Conservation (phyloP, 768 basidiomycete species). For the Tulasnella sp. region DNA sequence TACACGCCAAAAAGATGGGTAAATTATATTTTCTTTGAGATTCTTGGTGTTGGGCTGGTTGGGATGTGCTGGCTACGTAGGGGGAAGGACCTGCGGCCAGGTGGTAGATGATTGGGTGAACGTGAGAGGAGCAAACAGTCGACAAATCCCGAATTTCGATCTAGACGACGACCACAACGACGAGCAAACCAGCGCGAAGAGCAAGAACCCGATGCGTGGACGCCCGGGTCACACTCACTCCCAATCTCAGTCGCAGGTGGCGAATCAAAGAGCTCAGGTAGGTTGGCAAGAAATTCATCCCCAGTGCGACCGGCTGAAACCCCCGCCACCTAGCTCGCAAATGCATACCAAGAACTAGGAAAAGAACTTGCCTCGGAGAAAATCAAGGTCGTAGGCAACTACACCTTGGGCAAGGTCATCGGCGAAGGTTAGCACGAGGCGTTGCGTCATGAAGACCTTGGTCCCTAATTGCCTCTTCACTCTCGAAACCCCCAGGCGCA, state of each 20-base stretch:
- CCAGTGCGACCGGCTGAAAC: background rate
- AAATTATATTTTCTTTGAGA: too few relatives aligned
- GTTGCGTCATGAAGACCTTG: background rate
- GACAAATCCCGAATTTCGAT: conserved; percentile 12
- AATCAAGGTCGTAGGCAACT: conserved; percentile 89
- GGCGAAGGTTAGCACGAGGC: conserved; percentile 72
- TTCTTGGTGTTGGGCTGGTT: too few relatives aligned
- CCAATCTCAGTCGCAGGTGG: conserved; percentile 28
- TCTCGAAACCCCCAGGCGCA: conserved; percentile 58
- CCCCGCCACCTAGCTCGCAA: conserved; percentile 66
- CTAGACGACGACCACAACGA: conserved; percentile 9
- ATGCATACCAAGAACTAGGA: conserved; percentile 95
- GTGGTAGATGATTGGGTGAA: background rate
- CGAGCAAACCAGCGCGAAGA: conserved; percentile 3
- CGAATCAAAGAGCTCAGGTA: conserved; percentile 33
- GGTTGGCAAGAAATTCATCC: background rate
- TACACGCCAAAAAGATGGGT: background rate
- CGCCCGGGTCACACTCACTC: conserved; percentile 28
- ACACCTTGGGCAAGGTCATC: conserved; percentile 88
- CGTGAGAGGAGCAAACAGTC: conserved; percentile 15
- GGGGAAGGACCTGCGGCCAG: too few relatives aligned
- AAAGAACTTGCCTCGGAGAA: conserved; percentile 90
- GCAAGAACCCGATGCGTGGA: conserved; percentile 24
- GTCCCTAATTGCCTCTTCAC: background rate
- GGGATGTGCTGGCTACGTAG: too few relatives aligned